Base-by-base conservation (phyloP, 1,284 basidiomycete species). In the Austroboletus niveus region DNA sequence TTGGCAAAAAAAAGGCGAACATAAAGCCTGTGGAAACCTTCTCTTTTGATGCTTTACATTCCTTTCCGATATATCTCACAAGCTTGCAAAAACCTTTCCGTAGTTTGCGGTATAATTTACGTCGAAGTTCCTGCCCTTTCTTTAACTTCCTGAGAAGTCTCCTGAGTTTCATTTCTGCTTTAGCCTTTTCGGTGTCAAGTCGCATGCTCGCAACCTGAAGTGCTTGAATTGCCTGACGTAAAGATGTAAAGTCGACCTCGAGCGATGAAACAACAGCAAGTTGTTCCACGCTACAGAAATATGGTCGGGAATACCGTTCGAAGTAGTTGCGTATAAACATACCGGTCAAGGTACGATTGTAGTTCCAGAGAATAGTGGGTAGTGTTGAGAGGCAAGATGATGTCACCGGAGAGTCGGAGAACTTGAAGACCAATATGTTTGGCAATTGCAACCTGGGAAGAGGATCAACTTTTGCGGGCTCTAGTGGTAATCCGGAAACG, bases 381-480 rank as follows among this genome's bases (percentile, higher is more conserved):
- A 7, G 87, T 85, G 66, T 93, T 91, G 60, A 94, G 69, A 1
- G 89, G 90, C 7, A 84, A 69, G 9, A 83, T 63, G 41, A 86
- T 68, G 6, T 78, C 69, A 53, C 85, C 80, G 0, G 83, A 77
- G 4, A 90, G 65, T 14, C 85, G 78, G 35, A 93, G 72, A 4
- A 81, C 71, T 57, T 81, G 72, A 12, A 89, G 66, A 27, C 87
- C 87, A 9, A 87, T 68, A 57, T 85, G 78, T 62, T 88, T 83
- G 15, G 89, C 80, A 32, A 86, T 74, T 20, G 87, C 87, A 45
- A 82, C 75, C 76, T 86, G 55, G 6, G 27, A 52, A 47, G 27
- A 38, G 36, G 27, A 32, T 54, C 36, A 57, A 40, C 24, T 24
- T 40, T 7, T 31, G 32, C 8, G 5, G 22, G 44, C n/a, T 39